These are phyloP conservation scores for Phialophora expanda DNA, from an alignment of 2,329 filamentous ascomycete genomes.

Conservation along the genomic window DNA sequence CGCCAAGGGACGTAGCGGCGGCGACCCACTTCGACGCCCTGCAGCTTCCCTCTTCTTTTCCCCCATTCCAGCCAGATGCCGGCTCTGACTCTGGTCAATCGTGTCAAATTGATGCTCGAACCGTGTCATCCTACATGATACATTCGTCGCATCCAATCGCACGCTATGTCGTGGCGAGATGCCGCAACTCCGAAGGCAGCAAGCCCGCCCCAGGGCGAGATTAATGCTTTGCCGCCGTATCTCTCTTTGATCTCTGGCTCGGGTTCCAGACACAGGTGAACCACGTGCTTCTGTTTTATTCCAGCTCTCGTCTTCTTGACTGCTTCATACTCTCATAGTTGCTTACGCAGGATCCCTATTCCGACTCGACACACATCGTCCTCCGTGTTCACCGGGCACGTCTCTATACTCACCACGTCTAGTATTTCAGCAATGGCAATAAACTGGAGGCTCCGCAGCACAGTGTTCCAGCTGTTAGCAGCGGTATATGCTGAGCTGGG, in stretches of 20 bases:
- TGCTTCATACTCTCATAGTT: not conserved
- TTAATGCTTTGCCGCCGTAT: not conserved
- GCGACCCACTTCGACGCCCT: not conserved
- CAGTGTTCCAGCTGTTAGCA: slow-evolving; percentile 29
- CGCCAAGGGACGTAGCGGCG: not conserved
- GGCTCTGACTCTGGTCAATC: not conserved
- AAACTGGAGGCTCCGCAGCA: slow-evolving; percentile 27
- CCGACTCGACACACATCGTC: not conserved
- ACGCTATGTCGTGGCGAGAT: not conserved
- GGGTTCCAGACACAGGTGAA: not conserved
- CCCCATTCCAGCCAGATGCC: not conserved
- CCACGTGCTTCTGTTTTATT: not conserved
- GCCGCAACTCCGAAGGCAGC: not conserved
- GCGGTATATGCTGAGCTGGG: slow-evolving; percentile 33
- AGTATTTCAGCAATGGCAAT: slow-evolving; percentile 19
- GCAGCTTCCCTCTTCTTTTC: not conserved
- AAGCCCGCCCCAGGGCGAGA: not conserved
- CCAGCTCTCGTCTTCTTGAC: not conserved
- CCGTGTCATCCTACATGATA: not conserved
- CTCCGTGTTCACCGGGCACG: not conserved
- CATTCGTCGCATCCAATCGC: not conserved
- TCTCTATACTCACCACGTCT: not conserved
- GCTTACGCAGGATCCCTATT: not conserved
- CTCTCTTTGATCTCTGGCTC: not conserved
- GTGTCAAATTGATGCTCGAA: not conserved